Base-by-base conservation (phyloP, 306 rosid species). In the Boehmeria nivea region DNA sequence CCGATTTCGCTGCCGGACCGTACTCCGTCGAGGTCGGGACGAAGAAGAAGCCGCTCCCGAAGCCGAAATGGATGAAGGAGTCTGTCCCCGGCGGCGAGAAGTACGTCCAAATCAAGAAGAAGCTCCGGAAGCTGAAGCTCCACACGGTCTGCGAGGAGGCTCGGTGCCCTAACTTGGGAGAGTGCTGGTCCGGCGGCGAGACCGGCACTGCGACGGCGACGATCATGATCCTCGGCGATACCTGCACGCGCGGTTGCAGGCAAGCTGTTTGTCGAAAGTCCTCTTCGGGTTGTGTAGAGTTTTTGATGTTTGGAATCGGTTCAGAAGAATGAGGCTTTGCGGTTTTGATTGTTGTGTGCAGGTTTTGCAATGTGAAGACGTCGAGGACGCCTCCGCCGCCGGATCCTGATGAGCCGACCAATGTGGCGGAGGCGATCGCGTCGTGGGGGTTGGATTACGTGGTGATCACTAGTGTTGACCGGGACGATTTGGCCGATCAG, bases 121-220 rank as follows among this genome's bases (percentile, higher is more conserved):
- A 85, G 78, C 96, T 93, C 25, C 73, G 95, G 3, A 94, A 87
- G 17, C 70, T 87, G 94, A 93, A 87, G 69, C 95, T 93, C 21
- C 95, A 87, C 73, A 93, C 99, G 0, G 96, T 93, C 33, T 93
- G 99, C 54, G 99, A 93, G 72, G 99, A 93, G 69, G 99, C 96
- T 2, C 74, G 51, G 33, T 91, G 99, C 54, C 99, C 99, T 40
- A 93, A 93, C 59, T 70, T 93, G 61, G 95, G 95, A 0, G 99
- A 93, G 79, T 93, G 99, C 77, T 93, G 99, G 96, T 93, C 99
- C 51, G 99, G 99, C 37, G 99, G 99, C 18, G 96, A 93, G 75
- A 93, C 99, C 0, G 99, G 96, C 6, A 85, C 99, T 17, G 99
- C 99, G 56, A 93, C 99, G 0, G 99, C 96, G 43, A 93, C 99